These are phyloP conservation scores for Candida broadrunensis DNA, from an alignment of 805 yeast genomes.

Conservation along the genomic window DNA sequence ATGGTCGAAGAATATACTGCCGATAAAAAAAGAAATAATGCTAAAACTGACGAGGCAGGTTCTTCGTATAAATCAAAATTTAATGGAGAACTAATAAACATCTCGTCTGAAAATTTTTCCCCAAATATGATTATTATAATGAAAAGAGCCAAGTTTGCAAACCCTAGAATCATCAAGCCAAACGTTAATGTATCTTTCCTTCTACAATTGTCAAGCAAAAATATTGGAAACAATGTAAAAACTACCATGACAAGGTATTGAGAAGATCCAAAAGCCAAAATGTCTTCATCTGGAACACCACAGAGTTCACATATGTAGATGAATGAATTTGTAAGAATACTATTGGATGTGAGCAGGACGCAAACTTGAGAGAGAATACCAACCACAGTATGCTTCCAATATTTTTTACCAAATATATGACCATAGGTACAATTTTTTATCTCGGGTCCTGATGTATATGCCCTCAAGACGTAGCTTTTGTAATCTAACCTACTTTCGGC, in stretches of 20 bases:
- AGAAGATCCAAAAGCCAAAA: conserved; percentile 24
- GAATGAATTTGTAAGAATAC: conserved; percentile 42
- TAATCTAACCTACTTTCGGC: conserved; percentile 10
- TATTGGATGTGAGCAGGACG: conserved; percentile 46
- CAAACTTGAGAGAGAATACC: conserved; percentile 40
- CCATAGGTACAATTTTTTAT: conserved; percentile 18
- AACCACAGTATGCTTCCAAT: conserved; percentile 31
- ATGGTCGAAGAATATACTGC: conserved; percentile 47
- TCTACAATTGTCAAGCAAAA: conserved; percentile 40
- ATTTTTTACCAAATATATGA: conserved; percentile 29
- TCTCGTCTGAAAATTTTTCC: conserved; percentile 21
- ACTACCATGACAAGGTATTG: conserved; percentile 36
- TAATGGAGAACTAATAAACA: background rate
- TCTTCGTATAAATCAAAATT: conserved; percentile 10
- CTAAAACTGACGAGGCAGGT: conserved; percentile 43
- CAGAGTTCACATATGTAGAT: conserved; percentile 46
- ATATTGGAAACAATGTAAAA: conserved; percentile 43
- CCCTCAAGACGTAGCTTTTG: conserved; percentile 21
- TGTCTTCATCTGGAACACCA: conserved; percentile 33
- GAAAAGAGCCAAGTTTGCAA: conserved; percentile 33
- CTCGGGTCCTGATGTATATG: conserved; percentile 17
- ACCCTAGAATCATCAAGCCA: conserved; percentile 38
- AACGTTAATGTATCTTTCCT: conserved; percentile 46
- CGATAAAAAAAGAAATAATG: conserved; percentile 42
- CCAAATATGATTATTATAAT: conserved; percentile 34